Base-by-base conservation (phyloP, 1,139 yeast genomes). In the Taphrina betulina region DNA sequence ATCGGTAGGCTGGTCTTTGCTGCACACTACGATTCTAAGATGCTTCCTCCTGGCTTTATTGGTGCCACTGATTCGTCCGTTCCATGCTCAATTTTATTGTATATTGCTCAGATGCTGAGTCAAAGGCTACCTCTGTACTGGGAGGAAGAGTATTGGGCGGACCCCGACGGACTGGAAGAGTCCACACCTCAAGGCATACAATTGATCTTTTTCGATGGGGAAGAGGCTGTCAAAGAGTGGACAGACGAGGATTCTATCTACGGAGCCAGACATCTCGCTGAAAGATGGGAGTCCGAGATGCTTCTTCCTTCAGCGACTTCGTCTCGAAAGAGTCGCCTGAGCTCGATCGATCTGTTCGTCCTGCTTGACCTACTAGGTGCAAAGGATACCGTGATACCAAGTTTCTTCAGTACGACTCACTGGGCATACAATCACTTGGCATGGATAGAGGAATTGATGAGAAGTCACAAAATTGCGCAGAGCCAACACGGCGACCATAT, bases 21-120 rank as follows among this genome's bases (percentile, higher is more conserved):
- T 1, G 83, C 81, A 0, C 84, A 79, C 63, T 79, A 78, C 60
- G 84, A 79, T 64, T 74, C 81, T 1, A 71, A 77, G 60, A 59
- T 69, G 4, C 65, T 65, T 5, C 81, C 81, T 0, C 68, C 68
- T n/a, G 82, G 82, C 2, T 79, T 80, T 55, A 68, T 79, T 37
- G 84, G 84, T 1, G 84, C 82, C 1, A 77, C 72, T 37, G 84
- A 79, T 64, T 75, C 80, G 57, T 82, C 81, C 1, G 79, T 74
- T 0, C 78, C 83, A 0, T 78, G 83, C 64, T 79, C 79, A 0
- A 68, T 80, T 24, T 63, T 79, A 37, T 63, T 79, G 60, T 76
- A 77, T 60, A 63, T 75, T 1, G 77, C 79, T 3, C 65, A 69
- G 53, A 69, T 69, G 17, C 50, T 74, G 14, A 68, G 67, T 20